Percentiles rank a stretch among this genome's conserved stretches.
Evolutionary conservation across 129 eudicot genomes (phyloP).

Genomic region (Logfia minima): DNA sequence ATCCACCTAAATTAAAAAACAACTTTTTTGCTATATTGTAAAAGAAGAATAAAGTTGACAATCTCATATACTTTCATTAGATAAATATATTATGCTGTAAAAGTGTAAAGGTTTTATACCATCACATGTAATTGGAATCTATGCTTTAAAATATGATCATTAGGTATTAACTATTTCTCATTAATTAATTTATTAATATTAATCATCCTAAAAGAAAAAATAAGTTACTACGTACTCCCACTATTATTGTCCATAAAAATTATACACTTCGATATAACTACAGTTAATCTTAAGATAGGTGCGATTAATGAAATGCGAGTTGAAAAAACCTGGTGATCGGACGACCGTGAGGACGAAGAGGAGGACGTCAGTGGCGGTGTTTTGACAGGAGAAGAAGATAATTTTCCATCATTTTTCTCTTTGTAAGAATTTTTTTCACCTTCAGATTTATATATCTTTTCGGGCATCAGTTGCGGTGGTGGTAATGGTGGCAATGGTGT

Average conservation of each 20-base stretch:
- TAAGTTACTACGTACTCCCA: no score
- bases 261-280: neutral
- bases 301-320: neutral
- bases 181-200: neutral
- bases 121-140: neutral
- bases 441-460: conserved; percentile 3
- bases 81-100: neutral
- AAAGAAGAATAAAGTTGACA: neutral
- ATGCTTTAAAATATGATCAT: neutral
- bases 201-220: neutral
- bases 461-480: conserved; percentile 5
- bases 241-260: no score
- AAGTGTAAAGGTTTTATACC: neutral
- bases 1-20: neutral
- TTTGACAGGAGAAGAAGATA: conserved; percentile 33
- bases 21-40: neutral
- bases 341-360: conserved; percentile 34
- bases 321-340: conserved; percentile 44
- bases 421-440: neutral
- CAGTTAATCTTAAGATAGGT: neutral
- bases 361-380: conserved; percentile 29
- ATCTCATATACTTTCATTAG: neutral
- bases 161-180: neutral
- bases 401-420: neutral
- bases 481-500: conserved; percentile 1